Evolutionary conservation across 441 rosid genomes (phyloP).

Genomic region (Croton laevigatus): DNA sequence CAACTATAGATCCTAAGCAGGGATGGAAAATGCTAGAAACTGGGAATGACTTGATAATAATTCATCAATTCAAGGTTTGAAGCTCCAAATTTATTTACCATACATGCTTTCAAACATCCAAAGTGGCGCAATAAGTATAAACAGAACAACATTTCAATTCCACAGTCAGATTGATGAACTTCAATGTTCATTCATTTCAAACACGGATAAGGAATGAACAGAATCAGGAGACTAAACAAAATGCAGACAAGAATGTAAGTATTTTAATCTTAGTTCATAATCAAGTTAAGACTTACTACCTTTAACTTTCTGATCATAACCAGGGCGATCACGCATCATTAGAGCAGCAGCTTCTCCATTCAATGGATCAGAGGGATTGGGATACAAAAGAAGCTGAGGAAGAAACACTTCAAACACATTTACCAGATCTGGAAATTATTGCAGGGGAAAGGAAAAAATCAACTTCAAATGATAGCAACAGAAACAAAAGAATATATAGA

Average conservation of each 20-base stretch:
- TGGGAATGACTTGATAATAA: not conserved
- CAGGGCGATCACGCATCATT: slow-evolving; percentile 79
- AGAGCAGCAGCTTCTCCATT: slow-evolving; percentile 95
- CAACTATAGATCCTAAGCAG: not conserved
- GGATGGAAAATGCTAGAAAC: not conserved
- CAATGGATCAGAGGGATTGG: slow-evolving; percentile 92
- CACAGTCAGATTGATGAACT: not conserved
- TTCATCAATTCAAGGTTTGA: slow-evolving; percentile 3
- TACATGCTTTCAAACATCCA: slow-evolving; percentile 5
- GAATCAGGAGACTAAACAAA: not conserved
- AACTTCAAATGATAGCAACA: slow-evolving; percentile 17
- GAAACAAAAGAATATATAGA: slow-evolving; percentile 5
- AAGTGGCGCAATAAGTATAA: no score
- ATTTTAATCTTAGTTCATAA: not conserved
- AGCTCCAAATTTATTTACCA: not conserved
- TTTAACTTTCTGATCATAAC: slow-evolving; percentile 82
- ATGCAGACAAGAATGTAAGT: not conserved
- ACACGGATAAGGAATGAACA: not conserved
- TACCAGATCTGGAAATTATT: slow-evolving; percentile 61
- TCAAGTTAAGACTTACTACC: slow-evolving; percentile 37
- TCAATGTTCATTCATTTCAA: not conserved
- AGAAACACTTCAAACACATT: slow-evolving; percentile 95
- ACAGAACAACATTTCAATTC: not conserved
- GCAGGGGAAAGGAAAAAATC: slow-evolving; percentile 7
- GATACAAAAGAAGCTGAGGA: slow-evolving; percentile 93